phyloP scores from a whole-genome alignment of 371 early-diverging fungal genomes.

The Coemansia sp. region DNA sequence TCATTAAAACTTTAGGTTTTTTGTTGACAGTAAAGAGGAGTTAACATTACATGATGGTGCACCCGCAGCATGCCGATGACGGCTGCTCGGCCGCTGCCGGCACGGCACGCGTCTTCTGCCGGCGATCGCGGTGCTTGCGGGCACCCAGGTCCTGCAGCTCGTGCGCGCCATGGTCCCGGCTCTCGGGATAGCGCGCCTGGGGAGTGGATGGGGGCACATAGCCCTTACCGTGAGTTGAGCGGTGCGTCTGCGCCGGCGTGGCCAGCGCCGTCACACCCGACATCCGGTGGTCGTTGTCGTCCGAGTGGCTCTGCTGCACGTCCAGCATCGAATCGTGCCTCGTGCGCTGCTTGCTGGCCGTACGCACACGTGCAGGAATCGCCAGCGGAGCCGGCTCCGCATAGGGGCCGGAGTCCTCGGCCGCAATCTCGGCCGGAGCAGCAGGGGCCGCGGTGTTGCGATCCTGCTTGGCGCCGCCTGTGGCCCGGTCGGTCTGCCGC shows the following conservation, averaged over 20 bases:
- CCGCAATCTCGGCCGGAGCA: too few relatives aligned
- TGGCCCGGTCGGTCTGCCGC: constrained; percentile 33
- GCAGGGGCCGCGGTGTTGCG: neutral
- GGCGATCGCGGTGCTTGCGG: neutral
- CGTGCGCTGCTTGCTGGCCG: constrained; percentile 4
- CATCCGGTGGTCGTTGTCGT: neutral
- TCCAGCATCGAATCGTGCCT: constrained; percentile 5
- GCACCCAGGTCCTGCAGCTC: constrained; percentile 1
- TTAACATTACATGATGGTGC: constrained; percentile 30
- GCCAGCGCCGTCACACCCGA: neutral
- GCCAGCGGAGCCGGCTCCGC: neutral
- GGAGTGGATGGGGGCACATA: constrained; percentile 7
- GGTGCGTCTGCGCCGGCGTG: neutral
- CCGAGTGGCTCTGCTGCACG: neutral
- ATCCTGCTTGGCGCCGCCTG: neutral
- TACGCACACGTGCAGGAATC: constrained; percentile 14
- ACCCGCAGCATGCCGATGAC: constrained; percentile 34
- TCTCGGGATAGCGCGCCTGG: neutral
- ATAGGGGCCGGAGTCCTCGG: too few relatives aligned
- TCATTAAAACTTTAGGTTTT: neutral
- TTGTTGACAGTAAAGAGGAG: neutral
- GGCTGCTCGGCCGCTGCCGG: neutral
- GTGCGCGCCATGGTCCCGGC: neutral
- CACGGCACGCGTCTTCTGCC: neutral
- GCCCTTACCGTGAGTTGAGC: neutral